Evolutionary conservation across 345 rosid species (phyloP), one percentile per base, ranked within the genome.

Genomic region (Citrus glauca): DNA sequence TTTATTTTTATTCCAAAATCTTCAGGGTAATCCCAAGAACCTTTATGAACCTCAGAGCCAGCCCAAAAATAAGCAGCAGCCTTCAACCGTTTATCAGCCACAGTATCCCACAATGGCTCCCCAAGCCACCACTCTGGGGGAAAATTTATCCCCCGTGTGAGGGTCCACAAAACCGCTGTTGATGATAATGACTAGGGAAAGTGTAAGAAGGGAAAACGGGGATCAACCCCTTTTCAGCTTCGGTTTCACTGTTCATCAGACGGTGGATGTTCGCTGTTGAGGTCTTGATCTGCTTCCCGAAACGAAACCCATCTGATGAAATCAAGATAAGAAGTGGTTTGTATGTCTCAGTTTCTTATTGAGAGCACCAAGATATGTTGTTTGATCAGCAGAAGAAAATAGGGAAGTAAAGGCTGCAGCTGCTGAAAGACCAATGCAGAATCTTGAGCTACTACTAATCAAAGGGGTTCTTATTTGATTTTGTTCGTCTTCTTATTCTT

Each of bases 1-100:
- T 89, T 75, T 95, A 92, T 48, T 19, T 19, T 6, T 86, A 80
- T 85, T 71, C 98, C 91, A 2, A 81, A 84, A 2, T 71, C 78
- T 61, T 78, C 53, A 62, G 97, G 96, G 75, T 98, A 95, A 66
- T 83, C 57, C 98, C 98, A 95, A 56, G 91, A 86, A 22, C 98
- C 97, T 66, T 93, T 93, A 65, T 89, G 90, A 68, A 93, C 99
- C 90, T 92, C 98, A 76, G 97, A 90, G 30, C 98, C 99, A 69
- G 99, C 97, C 98, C 97, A 95, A 72, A 95, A 93, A 81, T 84
- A 93, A 66, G 98, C 89, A 38, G 98, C 91, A 24, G 99, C 99
- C 62, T 82, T 89, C 7, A 89, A 78, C 1, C 97, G 96, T 42
- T 93, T 96, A 69, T 89, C 93, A 8, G 73, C 91, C 79, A 92